Percentiles rank a stretch among this genome's conserved stretches.
These are phyloP conservation scores for Mycena citricolor DNA, from an alignment of 1,284 basidiomycete genomes.

Conservation along the genomic window DNA sequence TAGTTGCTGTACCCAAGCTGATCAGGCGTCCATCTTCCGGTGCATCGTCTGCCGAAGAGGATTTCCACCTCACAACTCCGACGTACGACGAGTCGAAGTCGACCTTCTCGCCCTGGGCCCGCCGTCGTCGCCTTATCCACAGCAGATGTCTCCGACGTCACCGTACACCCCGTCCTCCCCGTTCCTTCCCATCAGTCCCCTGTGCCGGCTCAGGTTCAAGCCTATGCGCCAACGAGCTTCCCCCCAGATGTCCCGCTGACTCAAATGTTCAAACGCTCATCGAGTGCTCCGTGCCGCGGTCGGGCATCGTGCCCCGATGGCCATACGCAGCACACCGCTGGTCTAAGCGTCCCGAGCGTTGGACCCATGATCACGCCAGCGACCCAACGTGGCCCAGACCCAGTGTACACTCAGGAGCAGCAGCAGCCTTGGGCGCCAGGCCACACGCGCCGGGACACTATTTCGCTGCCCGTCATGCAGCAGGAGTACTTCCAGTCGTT, in stretches of 20 bases:
- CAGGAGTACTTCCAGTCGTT: too few relatives aligned
- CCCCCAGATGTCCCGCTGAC: conserved; percentile 11
- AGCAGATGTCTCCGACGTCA: not conserved
- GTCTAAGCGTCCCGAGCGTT: not conserved
- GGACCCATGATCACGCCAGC: not conserved
- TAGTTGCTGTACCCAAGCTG: too few relatives aligned
- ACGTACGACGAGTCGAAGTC: too few relatives aligned
- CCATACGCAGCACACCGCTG: not conserved
- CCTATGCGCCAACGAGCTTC: not conserved
- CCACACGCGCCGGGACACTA: conserved; percentile 18
- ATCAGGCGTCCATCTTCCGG: too few relatives aligned
- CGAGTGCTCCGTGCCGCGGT: conserved; percentile 17
- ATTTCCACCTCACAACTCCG: too few relatives aligned
- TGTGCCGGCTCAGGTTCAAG: not conserved
- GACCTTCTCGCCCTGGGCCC: not conserved
- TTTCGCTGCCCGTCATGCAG: conserved; percentile 14
- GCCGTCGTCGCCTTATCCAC: too few relatives aligned
- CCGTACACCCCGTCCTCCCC: not conserved
- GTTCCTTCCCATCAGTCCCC: too few relatives aligned
- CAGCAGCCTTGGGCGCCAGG: not conserved
- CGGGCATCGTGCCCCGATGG: conserved; percentile 2
- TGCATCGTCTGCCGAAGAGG: too few relatives aligned
- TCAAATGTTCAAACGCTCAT: conserved; percentile 23
- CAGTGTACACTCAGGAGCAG: not conserved
- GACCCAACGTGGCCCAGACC: not conserved